Conservation (phyloP, 208 protist species). For the Acanthamoeba rhysodes region DNA sequence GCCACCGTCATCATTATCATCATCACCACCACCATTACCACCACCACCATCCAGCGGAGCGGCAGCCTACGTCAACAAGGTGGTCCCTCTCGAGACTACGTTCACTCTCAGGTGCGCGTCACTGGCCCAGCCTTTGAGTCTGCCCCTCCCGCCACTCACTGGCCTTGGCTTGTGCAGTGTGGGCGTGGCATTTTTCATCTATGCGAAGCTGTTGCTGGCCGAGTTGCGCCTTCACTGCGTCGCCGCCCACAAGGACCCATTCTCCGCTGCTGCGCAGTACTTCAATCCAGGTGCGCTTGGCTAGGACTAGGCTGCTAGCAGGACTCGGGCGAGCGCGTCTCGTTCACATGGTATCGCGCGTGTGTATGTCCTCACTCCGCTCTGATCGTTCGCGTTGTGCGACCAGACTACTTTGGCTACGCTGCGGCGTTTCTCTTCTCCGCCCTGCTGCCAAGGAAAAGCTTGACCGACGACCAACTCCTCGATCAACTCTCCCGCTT, state of each 20-base stretch:
- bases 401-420: background rate
- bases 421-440: background rate
- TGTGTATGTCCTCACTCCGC: background rate
- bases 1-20: too few relatives aligned
- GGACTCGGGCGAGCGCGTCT: too few relatives aligned
- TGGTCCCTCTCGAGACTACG: background rate
- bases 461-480: background rate
- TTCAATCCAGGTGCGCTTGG: background rate
- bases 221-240: background rate
- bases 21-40: background rate
- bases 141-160: too few relatives aligned
- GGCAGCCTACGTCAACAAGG: background rate
- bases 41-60: background rate
- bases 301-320: too few relatives aligned
- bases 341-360: background rate
- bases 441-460: background rate
- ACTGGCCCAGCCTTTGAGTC: background rate
- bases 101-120: background rate
- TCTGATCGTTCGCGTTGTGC: background rate
- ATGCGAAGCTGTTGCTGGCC: background rate
- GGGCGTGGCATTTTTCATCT: background rate
- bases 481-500: background rate
- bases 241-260: too few relatives aligned
- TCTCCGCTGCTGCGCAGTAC: background rate
- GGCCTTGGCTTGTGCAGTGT: background rate